A percentile compares a stretch with the other conserved stretches of the same genome.
These are phyloP conservation scores for Quercus engelmannii DNA, from an alignment of 306 rosid genomes.

Conservation along the genomic window DNA sequence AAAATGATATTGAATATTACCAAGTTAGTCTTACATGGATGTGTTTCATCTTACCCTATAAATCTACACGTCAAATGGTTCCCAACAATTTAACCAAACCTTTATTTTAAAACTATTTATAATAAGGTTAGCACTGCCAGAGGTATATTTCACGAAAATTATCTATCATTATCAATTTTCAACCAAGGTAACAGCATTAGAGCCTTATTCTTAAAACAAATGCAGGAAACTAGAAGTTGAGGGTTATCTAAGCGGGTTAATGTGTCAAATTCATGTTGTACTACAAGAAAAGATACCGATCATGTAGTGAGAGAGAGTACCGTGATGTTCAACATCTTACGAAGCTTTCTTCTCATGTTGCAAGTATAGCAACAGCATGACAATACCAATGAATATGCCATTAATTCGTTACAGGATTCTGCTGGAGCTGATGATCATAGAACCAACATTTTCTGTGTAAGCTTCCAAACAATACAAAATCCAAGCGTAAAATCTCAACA, in stretches of 20 bases:
- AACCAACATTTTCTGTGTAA: slow-evolving; percentile 1
- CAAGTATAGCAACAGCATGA: slow-evolving; percentile 98
- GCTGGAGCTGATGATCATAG: slow-evolving; percentile 54
- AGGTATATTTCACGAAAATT: background rate
- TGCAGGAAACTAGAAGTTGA: background rate
- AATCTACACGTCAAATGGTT: background rate
- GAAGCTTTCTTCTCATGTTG: slow-evolving; percentile 87
- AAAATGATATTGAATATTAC: background rate
- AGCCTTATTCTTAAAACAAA: slow-evolving; percentile 6
- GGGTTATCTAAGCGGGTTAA: background rate
- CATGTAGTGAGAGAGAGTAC: slow-evolving; percentile 36
- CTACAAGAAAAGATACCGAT: background rate
- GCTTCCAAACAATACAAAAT: background rate
- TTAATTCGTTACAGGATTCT: slow-evolving; percentile 88
- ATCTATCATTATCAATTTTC: background rate
- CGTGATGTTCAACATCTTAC: slow-evolving; percentile 81
- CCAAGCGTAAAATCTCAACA: background rate
- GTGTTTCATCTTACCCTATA: background rate
- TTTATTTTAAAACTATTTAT: background rate
- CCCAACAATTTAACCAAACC: background rate
- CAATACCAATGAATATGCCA: slow-evolving; percentile 87
- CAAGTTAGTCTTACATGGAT: background rate
- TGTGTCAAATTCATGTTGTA: background rate
- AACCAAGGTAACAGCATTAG: slow-evolving; percentile 2
- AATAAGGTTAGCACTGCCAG: background rate